phyloP scores from a whole-genome alignment of 495 filamentous ascomycete species.

The Talaromyces wortmannii region DNA sequence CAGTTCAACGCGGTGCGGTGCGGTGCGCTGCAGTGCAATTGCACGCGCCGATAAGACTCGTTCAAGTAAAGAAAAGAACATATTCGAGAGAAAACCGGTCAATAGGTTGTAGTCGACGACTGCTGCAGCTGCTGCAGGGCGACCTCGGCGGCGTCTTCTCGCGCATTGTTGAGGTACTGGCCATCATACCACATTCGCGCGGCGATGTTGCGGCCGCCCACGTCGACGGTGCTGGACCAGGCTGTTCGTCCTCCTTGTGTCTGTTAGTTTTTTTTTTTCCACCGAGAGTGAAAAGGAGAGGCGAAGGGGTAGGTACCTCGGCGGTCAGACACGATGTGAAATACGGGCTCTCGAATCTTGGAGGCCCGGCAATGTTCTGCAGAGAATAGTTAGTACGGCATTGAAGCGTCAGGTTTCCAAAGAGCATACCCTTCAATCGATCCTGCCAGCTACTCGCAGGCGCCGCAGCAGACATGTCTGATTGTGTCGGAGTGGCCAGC shows the following conservation, averaged over 20 bases:
- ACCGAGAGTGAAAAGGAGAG: neutral
- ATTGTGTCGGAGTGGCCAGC: neutral
- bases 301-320: conserved; percentile 57
- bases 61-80: no score
- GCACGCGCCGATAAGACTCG: no score
- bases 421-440: conserved; percentile 37
- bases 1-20: no score
- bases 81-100: no score
- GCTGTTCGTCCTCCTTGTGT: conserved; percentile 77
- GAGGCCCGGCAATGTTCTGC: conserved; percentile 54
- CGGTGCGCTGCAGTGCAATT: no score
- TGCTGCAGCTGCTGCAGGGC: conserved; percentile 43
- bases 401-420: conserved; percentile 1
- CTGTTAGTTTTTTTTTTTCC: neutral
- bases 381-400: neutral
- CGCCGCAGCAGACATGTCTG: conserved; percentile 19
- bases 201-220: conserved; percentile 45
- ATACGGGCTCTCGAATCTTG: conserved; percentile 51
- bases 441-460: conserved; percentile 40
- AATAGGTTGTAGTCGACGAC: conserved; percentile 14
- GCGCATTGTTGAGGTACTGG: conserved; percentile 76
- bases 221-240: conserved; percentile 70
- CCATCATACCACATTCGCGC: conserved; percentile 93
- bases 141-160: conserved; percentile 82
- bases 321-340: conserved; percentile 69